phyloP scores from a whole-genome alignment of 306 rosid genomes.

The Casuarina equisetifolia region DNA sequence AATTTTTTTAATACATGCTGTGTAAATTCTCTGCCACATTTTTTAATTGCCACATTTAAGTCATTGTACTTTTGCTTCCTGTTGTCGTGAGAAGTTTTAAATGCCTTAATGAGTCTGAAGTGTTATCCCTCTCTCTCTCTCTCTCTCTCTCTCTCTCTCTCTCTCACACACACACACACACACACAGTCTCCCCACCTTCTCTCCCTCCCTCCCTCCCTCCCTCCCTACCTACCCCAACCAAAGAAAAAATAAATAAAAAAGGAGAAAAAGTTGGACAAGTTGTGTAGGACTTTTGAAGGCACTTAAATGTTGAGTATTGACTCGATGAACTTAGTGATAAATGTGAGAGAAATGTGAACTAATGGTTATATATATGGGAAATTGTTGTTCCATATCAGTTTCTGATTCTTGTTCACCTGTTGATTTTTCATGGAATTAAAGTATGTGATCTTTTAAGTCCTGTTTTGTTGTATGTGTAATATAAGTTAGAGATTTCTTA shows the following conservation, averaged over 20 bases:
- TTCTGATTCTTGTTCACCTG: not conserved
- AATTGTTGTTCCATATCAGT: not conserved
- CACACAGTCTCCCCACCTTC: no score
- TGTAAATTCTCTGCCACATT: conserved; percentile 10
- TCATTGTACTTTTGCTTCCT: not conserved
- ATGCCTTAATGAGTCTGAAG: not conserved
- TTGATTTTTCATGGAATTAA: not conserved
- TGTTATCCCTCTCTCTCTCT: not conserved
- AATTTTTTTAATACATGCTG: not conserved
- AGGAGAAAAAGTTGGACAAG: not conserved
- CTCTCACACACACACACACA: no score
- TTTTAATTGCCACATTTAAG: not conserved
- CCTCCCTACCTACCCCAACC: no score
- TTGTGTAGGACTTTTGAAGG: not conserved
- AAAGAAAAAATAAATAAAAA: not conserved
- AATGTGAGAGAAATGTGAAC: not conserved
- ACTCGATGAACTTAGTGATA: not conserved
- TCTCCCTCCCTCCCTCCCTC: no score
- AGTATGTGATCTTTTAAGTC: not conserved
- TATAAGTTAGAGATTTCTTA: not conserved
- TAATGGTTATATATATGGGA: not conserved
- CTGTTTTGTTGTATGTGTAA: not conserved
- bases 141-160: no score
- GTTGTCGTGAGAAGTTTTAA: not conserved
- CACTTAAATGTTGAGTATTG: conserved; percentile 1